A percentile compares a stretch with the other conserved stretches of the same genome.
Evolutionary conservation across 441 rosid genomes (phyloP).

Genomic region (Iberis amara): DNA sequence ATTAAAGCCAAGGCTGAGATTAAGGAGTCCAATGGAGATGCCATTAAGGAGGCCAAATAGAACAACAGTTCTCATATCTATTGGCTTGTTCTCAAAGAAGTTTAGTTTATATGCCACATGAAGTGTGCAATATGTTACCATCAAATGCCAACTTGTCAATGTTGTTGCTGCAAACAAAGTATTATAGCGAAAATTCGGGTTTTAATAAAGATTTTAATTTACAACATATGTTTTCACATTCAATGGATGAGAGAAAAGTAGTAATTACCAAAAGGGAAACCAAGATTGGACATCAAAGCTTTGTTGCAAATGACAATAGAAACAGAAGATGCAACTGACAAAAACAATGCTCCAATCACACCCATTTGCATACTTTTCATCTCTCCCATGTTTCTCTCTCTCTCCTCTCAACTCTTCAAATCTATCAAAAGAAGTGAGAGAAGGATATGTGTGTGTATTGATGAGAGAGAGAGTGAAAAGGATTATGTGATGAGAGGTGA

Average conservation of each 20-base stretch:
- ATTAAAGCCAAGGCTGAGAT: constrained; percentile 92
- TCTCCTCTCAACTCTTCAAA: constrained; percentile 13
- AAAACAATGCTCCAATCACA: constrained; percentile 82
- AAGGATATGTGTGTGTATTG: neutral
- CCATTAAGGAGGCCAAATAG: constrained; percentile 95
- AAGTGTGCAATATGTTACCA: constrained; percentile 88
- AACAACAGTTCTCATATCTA: constrained; percentile 79
- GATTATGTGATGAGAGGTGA: constrained; percentile 27
- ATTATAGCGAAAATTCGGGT: neutral
- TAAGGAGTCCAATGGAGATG: constrained; percentile 84
- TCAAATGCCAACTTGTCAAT: constrained; percentile 93
- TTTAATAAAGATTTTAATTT: no score
- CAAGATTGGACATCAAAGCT: constrained; percentile 96
- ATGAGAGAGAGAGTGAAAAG: constrained; percentile 17
- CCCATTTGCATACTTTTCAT: constrained; percentile 80
- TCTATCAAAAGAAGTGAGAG: constrained; percentile 17
- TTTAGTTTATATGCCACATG: constrained; percentile 76
- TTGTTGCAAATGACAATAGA: constrained; percentile 97
- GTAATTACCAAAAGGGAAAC: constrained; percentile 90
- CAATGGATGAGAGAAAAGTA: neutral
- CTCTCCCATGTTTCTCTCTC: constrained; percentile 62
- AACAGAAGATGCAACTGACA: constrained; percentile 94
- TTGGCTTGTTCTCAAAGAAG: constrained; percentile 69
- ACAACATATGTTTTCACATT: neutral
- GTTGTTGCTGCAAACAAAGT: constrained; percentile 59